Evolutionary conservation across 371 early-diverging fungal species (phyloP), one percentile per base, ranked within the genome.

Genomic region (Nematocida sp.): DNA sequence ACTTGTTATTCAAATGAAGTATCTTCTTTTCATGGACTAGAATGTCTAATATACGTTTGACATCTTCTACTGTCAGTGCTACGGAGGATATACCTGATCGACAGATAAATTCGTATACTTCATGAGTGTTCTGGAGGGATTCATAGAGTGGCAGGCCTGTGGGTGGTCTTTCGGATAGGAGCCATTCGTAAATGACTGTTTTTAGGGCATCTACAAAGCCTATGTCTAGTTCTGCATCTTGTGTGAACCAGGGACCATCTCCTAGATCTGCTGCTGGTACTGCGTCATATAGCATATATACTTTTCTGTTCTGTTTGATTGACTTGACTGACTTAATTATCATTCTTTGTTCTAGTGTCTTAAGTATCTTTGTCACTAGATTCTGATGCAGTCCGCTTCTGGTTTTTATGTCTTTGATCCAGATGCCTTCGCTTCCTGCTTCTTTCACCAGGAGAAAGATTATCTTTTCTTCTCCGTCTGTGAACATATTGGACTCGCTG

Each of bases 191-290:
- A 77, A 88, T 86, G 46, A 88, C 87, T 2, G 85, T 81, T 40
- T 89, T 85, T 25, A 96, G 78, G 65, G 86, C 86, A 41, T 93
- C 88, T 61, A 94, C 91, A 79, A 95, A 94, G 23, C 91, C 91
- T 2, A 85, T 85, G 84, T 96, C 96, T 67, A 95, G 83, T 65
- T 93, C 93, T 76, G 92, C 90, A 82, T 95, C 94, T 34, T 32
- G 74, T 0, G 90, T 91, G 80, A 89, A 96, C 92, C 94, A 96
- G 23, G 90, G 88, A 19, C 95, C 95, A 77, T 95, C 96, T 25
- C 94, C 93, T 9, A 96, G 85, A 75, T 94, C 94, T 32, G 87
- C 87, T 11, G 92, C 91, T 1, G 95, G 94, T 0, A 87, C 86
- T 46, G 90, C 53, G 61, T 92, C 89, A 62, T 84, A 88, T 23